Conservation (phyloP, 345 rosid genomes). For the Limnanthes douglasii region DNA sequence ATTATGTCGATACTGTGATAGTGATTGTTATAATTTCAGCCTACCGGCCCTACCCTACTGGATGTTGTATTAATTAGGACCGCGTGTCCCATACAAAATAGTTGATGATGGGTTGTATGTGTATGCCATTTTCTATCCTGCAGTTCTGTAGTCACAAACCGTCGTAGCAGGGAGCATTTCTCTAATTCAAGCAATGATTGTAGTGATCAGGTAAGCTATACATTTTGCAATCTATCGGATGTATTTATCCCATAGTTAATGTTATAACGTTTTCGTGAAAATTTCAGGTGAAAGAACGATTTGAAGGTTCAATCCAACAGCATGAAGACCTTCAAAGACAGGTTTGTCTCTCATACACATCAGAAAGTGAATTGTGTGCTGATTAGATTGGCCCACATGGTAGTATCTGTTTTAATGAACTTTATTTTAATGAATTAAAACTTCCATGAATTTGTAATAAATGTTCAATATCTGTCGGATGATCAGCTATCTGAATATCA, state of each 20-base stretch:
- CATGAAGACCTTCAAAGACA: constrained; percentile 42
- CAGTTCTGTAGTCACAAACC: constrained; percentile 32
- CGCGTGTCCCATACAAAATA: too few species aligned
- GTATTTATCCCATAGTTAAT: constrained; percentile 1
- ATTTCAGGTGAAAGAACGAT: constrained; percentile 40
- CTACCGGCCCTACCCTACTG: too few species aligned
- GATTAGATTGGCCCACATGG: not conserved
- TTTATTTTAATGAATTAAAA: not conserved
- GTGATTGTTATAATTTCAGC: too few species aligned
- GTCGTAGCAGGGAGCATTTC: constrained; percentile 24
- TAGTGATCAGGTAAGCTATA: constrained; percentile 29
- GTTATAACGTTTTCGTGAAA: not conserved
- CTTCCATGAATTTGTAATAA: not conserved
- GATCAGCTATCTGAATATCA: too few species aligned
- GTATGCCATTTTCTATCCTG: constrained; percentile 6
- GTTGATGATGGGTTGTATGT: too few species aligned
- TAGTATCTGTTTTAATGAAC: too few species aligned
- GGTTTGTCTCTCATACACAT: constrained; percentile 20
- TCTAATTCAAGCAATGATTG: constrained; percentile 36
- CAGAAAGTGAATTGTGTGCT: not conserved
- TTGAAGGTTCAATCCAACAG: constrained; percentile 31
- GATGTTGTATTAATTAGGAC: too few species aligned
- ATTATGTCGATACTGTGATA: too few species aligned
- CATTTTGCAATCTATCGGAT: not conserved
- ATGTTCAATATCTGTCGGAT: too few species aligned